Conservation (phyloP, 495 filamentous ascomycete species). For the Aspergillus homomorphus region DNA sequence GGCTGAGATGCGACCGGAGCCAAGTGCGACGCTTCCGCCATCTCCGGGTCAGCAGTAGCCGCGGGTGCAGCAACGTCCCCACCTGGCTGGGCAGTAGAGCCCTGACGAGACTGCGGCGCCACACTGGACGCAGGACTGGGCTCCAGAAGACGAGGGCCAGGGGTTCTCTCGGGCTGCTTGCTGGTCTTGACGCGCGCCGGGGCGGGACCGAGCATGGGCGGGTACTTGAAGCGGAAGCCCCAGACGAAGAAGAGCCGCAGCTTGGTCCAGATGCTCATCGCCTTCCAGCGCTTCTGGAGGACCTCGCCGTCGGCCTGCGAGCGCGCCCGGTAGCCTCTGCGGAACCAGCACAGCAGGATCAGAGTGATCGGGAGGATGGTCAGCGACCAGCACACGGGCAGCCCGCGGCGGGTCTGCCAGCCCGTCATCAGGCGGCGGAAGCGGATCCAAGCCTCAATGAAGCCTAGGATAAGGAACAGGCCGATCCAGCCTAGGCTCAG, state of each 20-base stretch:
- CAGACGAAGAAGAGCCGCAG: slow-evolving; percentile 47
- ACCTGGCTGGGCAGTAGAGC: not conserved
- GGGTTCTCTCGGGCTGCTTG: slow-evolving; percentile 26
- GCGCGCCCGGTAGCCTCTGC: slow-evolving; percentile 37
- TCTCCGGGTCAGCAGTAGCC: not conserved
- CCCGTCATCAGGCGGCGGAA: slow-evolving; percentile 53
- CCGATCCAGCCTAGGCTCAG: slow-evolving; percentile 38
- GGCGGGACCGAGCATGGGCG: slow-evolving; percentile 31
- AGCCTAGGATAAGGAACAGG: slow-evolving; percentile 44
- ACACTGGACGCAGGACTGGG: slow-evolving; percentile 3
- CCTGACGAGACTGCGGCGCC: slow-evolving; percentile 1
- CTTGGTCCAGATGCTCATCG: slow-evolving; percentile 32
- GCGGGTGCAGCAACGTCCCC: not conserved
- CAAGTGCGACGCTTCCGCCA: not conserved
- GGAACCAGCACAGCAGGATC: slow-evolving; percentile 39
- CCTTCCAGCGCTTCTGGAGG: slow-evolving; percentile 43
- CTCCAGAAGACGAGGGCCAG: slow-evolving; percentile 19
- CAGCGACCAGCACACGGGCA: slow-evolving; percentile 47
- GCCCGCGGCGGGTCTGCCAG: slow-evolving; percentile 43
- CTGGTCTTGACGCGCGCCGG: slow-evolving; percentile 26
- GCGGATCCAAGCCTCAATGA: slow-evolving; percentile 48
- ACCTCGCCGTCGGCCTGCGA: slow-evolving; percentile 37
- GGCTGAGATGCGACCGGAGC: not conserved
- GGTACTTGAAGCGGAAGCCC: slow-evolving; percentile 51
- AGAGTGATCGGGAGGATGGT: slow-evolving; percentile 34